Base-by-base conservation (phyloP, 2,329 filamentous ascomycete species). In the Mariannaea sp. region DNA sequence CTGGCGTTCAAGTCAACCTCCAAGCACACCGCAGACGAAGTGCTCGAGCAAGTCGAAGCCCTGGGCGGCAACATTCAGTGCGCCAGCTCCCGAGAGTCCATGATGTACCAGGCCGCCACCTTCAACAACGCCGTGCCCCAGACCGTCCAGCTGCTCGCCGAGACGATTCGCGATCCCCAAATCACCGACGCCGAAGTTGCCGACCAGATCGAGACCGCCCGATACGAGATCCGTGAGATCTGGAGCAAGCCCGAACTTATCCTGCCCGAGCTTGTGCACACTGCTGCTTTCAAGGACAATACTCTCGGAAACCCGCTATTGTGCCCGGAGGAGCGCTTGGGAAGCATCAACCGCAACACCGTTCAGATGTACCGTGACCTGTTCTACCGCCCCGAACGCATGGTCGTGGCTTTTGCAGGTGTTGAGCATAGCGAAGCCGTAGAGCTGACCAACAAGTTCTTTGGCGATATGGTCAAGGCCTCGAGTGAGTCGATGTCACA, bases 21-120 rank as follows among this genome's bases (percentile, higher is more conserved):
- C 27, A 77, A 78, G 29, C 85, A 86, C 56, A 84, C 84, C 0
- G 85, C 86, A 50, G 92, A 97, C 73, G 80, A 92, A 63, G 94
- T 97, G 86, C 78, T 96, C 16, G 91, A 96, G 72, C 80, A 86
- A 27, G 82, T 97, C 27, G 94, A 97, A 74, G 87, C 86, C 0
- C 79, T 99, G 3, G 94, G 94, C 29, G 94, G 94, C 26, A 97
- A 97, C 71, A 93, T 99, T 55, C 92, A 97, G 75, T 99, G 94
- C 75, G 92, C 93, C 9, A 97, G 92, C 1, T 96, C 92, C 2
- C 83, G 94, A 60, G 94, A 99, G 75, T 91, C 91, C 51, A 84
- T 99, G 75, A 99, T 99, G 94, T 99, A 99, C 78, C 94, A 99
- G 74, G 90, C 92, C 1, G 94, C 94, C 20, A 97, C 92, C 24